A percentile compares a stretch with the other conserved stretches of the same genome.
Conservation (phyloP, 441 rosid species). For the Adansonia madagascariensis region DNA sequence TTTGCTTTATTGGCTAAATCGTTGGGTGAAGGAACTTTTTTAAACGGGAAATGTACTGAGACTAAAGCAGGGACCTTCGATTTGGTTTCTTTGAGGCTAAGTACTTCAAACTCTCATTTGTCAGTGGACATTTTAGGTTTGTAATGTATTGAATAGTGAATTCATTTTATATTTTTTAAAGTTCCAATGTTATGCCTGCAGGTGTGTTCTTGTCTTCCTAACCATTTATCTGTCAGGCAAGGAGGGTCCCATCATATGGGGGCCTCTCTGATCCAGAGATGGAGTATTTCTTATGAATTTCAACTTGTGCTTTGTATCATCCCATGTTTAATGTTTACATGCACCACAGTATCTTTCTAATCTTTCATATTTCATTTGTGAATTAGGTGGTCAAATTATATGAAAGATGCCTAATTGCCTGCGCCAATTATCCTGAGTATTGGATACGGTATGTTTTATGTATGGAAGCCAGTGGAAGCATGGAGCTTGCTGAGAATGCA, state of each 20-base stretch:
- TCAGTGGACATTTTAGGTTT: constrained; percentile 75
- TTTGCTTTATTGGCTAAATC: constrained; percentile 95
- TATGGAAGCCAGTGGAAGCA: constrained; percentile 78
- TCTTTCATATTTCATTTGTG: constrained; percentile 35
- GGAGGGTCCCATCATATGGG: constrained; percentile 78
- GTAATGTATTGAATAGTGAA: constrained; percentile 50
- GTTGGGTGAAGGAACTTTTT: constrained; percentile 97
- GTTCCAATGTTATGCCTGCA: constrained; percentile 92
- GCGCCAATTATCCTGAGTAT: constrained; percentile 91
- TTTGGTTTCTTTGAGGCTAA: constrained; percentile 96
- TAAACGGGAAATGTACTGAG: constrained; percentile 92
- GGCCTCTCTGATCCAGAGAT: constrained; percentile 80
- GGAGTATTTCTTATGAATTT: constrained; percentile 89
- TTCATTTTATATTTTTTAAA: constrained; percentile 56
- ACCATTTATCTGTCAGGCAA: constrained; percentile 90
- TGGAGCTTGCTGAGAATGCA: constrained; percentile 88
- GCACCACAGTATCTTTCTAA: constrained; percentile 30
- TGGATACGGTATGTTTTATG: constrained; percentile 87
- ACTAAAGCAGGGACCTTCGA: constrained; percentile 86
- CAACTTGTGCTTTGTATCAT: constrained; percentile 60
- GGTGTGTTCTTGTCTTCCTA: constrained; percentile 93
- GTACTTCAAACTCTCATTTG: constrained; percentile 87
- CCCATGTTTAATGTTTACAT: constrained; percentile 30
- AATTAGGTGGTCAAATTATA: constrained; percentile 83
- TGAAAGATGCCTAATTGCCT: constrained; percentile 94